Evolutionary conservation across 495 filamentous ascomycete genomes (phyloP).

Genomic region (Cercophora sp.): DNA sequence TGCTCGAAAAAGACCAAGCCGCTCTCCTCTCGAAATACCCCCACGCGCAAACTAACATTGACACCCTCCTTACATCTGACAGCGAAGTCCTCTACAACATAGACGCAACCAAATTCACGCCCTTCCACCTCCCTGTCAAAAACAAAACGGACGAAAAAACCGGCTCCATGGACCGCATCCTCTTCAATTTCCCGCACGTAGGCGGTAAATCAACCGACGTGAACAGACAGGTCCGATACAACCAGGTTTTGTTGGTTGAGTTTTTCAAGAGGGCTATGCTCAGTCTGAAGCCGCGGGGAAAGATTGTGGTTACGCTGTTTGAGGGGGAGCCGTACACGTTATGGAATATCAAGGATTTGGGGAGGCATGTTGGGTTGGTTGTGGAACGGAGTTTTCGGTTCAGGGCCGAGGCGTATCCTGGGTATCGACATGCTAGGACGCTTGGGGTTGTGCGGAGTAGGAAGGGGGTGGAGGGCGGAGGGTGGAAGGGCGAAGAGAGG

Average conservation of each 20-base stretch:
- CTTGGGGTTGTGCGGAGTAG: constrained; percentile 67
- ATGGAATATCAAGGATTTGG: constrained; percentile 90
- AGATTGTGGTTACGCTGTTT: constrained; percentile 82
- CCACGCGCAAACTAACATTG: constrained; percentile 59
- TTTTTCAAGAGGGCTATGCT: constrained; percentile 65
- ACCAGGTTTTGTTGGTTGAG: constrained; percentile 81
- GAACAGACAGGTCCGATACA: constrained; percentile 86
- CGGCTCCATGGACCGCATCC: constrained; percentile 65
- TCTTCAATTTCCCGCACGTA: constrained; percentile 97
- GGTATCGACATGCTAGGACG: constrained; percentile 84
- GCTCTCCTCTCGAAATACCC: constrained; percentile 71
- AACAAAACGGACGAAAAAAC: neutral
- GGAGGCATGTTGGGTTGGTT: constrained; percentile 68
- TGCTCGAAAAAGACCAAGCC: constrained; percentile 41
- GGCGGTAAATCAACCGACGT: constrained; percentile 89
- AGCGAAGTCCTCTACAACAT: constrained; percentile 60
- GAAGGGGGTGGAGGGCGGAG: constrained; percentile 39
- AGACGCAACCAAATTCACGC: constrained; percentile 68
- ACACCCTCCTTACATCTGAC: constrained; percentile 42
- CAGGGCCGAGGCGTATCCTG: constrained; percentile 68
- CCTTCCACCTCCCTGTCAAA: no score
- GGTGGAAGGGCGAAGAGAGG: constrained; percentile 78
- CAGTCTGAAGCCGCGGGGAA: constrained; percentile 48
- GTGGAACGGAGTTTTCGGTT: constrained; percentile 78
- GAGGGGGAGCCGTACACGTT: constrained; percentile 90